phyloP scores from a whole-genome alignment of 2,329 filamentous ascomycete species.

The Fusarium sp. region DNA sequence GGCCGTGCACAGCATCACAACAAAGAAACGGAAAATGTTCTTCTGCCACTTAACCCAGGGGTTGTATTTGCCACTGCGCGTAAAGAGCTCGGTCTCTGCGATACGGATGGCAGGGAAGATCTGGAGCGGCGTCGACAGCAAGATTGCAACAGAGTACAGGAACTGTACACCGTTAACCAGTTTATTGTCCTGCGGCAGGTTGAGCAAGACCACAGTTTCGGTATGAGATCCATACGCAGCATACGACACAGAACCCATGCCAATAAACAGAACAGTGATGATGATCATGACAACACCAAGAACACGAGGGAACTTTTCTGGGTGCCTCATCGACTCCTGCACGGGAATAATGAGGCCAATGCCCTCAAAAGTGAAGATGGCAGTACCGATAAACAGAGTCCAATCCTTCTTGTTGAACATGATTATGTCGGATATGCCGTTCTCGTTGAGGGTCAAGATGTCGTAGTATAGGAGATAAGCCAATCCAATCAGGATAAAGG shows the following conservation, averaged over 20 bases:
- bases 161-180: slow-evolving; percentile 97
- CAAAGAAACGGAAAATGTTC: slow-evolving; percentile 94
- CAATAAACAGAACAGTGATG: slow-evolving; percentile 91
- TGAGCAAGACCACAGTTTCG: slow-evolving; percentile 95
- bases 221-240: slow-evolving; percentile 96
- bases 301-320: slow-evolving; percentile 90
- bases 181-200: slow-evolving; percentile 95
- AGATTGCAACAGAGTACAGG: slow-evolving; percentile 96
- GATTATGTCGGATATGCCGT: slow-evolving; percentile 87
- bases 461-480: slow-evolving; percentile 98
- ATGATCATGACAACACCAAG: slow-evolving; percentile 94
- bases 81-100: slow-evolving; percentile 94
- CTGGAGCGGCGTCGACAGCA: slow-evolving; percentile 94
- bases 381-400: slow-evolving; percentile 98
- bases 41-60: slow-evolving; percentile 99
- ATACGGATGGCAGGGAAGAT: slow-evolving; percentile 99
- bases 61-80: slow-evolving; percentile 95
- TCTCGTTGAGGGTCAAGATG: slow-evolving; percentile 81
- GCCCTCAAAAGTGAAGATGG: slow-evolving; percentile 98
- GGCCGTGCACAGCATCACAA: slow-evolving; percentile 87
- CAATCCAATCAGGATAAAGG: slow-evolving; percentile 93
- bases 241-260: slow-evolving; percentile 93
- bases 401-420: slow-evolving; percentile 93
- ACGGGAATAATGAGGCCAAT: slow-evolving; percentile 98
- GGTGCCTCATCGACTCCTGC: slow-evolving; percentile 95